phyloP scores from a whole-genome alignment of 2,329 filamentous ascomycete species.

The Aspergillus phoenicis region DNA sequence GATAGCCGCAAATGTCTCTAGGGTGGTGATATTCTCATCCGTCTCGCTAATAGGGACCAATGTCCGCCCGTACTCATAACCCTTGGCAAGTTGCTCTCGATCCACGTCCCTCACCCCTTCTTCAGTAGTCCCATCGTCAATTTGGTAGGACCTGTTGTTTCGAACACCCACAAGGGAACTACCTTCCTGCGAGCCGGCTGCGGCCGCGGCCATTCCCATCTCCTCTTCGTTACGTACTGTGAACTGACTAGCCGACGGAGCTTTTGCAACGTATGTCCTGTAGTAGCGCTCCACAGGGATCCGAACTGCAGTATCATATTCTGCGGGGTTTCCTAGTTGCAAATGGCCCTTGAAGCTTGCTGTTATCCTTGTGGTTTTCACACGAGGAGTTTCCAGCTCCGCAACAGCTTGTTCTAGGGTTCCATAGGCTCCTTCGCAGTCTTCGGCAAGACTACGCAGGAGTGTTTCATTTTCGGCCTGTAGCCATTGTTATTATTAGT shows the following conservation, averaged over 20 bases:
- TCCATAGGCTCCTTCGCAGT: constrained; percentile 74
- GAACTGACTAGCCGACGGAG: constrained; percentile 77
- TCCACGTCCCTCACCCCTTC: constrained; percentile 82
- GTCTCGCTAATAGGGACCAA: constrained; percentile 86
- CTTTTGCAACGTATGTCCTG: constrained; percentile 74
- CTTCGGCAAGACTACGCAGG: constrained; percentile 65
- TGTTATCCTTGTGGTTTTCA: constrained; percentile 75
- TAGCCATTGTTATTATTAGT: constrained; percentile 2
- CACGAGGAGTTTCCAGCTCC: constrained; percentile 73
- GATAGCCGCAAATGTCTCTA: constrained; percentile 74
- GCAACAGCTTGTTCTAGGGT: constrained; percentile 84
- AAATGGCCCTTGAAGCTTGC: constrained; percentile 78
- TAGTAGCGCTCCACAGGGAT: constrained; percentile 93
- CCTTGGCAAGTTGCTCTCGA: constrained; percentile 82
- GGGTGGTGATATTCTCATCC: constrained; percentile 84
- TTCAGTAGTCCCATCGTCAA: constrained; percentile 72
- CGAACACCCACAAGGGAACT: constrained; percentile 69
- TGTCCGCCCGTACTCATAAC: constrained; percentile 90
- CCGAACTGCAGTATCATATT: constrained; percentile 71
- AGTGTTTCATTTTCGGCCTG: constrained; percentile 72
- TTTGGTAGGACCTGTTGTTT: constrained; percentile 75
- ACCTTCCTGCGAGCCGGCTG: constrained; percentile 34
- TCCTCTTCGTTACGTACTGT: constrained; percentile 56
- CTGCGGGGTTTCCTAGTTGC: constrained; percentile 74
- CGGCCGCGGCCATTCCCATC: constrained; percentile 52